phyloP scores from a whole-genome alignment of 2,329 filamentous ascomycete genomes.

The Colletotrichum sp. region DNA sequence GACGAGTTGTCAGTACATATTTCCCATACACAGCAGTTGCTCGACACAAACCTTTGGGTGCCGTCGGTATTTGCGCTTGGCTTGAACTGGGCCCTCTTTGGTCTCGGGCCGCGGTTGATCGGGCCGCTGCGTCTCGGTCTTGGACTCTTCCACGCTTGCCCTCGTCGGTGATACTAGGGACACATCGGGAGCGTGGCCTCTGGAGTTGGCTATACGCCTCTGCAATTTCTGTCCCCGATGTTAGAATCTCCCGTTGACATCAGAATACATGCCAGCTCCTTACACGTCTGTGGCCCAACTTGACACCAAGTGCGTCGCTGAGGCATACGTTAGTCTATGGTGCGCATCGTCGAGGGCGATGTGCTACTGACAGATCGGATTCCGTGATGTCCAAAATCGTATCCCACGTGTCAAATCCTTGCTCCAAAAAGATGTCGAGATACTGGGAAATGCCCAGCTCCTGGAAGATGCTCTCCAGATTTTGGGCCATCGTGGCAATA shows the following conservation, averaged over 20 bases:
- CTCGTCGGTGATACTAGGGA: conserved; percentile 55
- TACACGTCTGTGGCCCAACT: conserved; percentile 82
- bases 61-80: conserved; percentile 77
- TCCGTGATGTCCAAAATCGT: conserved; percentile 85
- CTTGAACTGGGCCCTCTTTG: conserved; percentile 40
- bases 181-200: conserved; percentile 63
- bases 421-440: conserved; percentile 72
- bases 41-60: conserved; percentile 71
- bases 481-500: conserved; percentile 49
- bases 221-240: conserved; percentile 70
- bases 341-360: neutral
- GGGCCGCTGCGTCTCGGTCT: conserved; percentile 56
- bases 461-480: conserved; percentile 69
- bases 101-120: conserved; percentile 52
- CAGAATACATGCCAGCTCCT: conserved; percentile 27
- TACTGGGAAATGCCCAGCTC: conserved; percentile 83
- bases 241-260: neutral
- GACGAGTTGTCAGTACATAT: neutral
- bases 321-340: neutral
- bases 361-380: conserved; percentile 71
- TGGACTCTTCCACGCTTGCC: conserved; percentile 57
- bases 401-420: conserved; percentile 87
- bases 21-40: neutral
- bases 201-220: conserved; percentile 76
- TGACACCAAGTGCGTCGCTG: conserved; percentile 76